Conservation (phyloP, 2,329 filamentous ascomycete species). For the Xylaria arbuscula region DNA sequence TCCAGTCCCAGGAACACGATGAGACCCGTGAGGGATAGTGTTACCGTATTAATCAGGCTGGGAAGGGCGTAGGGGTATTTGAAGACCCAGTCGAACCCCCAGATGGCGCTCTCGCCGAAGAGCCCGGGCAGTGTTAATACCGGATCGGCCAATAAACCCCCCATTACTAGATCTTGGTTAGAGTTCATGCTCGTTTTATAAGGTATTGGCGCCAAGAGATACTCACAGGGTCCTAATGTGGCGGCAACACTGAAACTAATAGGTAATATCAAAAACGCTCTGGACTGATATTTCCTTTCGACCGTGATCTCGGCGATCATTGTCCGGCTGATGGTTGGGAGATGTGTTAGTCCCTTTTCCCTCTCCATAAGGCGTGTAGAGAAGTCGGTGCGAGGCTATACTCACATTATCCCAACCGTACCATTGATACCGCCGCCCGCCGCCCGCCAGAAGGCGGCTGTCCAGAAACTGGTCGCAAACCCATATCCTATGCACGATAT, state of each 20-base stretch:
- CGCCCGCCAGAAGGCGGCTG: slow-evolving; percentile 73
- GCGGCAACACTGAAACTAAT: slow-evolving; percentile 62
- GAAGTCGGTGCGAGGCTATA: slow-evolving; percentile 5
- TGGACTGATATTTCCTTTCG: slow-evolving; percentile 60
- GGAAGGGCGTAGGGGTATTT: slow-evolving; percentile 76
- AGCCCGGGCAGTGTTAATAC: slow-evolving; percentile 68
- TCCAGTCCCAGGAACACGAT: slow-evolving; percentile 73
- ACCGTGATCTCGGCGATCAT: slow-evolving; percentile 63
- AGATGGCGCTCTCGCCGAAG: slow-evolving; percentile 68
- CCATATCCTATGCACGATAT: slow-evolving; percentile 77
- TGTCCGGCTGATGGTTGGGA: slow-evolving; percentile 51
- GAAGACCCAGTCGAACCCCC: slow-evolving; percentile 73
- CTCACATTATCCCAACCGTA: slow-evolving; percentile 62
- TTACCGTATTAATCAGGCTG: slow-evolving; percentile 72
- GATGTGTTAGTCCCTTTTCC: slow-evolving; percentile 15
- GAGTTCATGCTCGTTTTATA: slow-evolving; percentile 1
- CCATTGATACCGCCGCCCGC: slow-evolving; percentile 69
- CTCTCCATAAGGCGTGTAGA: background rate
- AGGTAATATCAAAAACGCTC: slow-evolving; percentile 60
- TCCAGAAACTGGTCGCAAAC: slow-evolving; percentile 73
- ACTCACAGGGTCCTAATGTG: slow-evolving; percentile 58
- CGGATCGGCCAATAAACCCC: slow-evolving; percentile 76
- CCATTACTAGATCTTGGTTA: slow-evolving; percentile 58
- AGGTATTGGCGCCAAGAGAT: background rate
- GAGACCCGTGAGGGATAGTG: slow-evolving; percentile 66